Evolutionary conservation across 2,329 filamentous ascomycete genomes (phyloP).

Genomic region (Pyrenochaeta sp.): DNA sequence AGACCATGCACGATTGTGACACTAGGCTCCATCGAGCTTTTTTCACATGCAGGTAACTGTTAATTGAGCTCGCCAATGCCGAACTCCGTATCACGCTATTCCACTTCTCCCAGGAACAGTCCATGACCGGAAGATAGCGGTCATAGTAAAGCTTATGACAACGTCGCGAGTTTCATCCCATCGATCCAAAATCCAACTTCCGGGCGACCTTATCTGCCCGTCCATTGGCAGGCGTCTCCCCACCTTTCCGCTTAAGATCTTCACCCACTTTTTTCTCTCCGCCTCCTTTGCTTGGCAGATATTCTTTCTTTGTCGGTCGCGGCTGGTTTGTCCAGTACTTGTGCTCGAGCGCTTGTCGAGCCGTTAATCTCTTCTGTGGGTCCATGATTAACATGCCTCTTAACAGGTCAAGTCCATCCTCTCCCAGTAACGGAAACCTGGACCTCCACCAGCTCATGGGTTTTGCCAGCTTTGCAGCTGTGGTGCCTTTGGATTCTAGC

Average conservation of each 20-base stretch:
- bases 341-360: conserved; percentile 80
- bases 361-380: conserved; percentile 83
- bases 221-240: conserved; percentile 65
- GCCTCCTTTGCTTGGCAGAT: conserved; percentile 81
- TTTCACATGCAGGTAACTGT: conserved; percentile 2
- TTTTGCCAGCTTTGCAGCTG: conserved; percentile 64
- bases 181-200: conserved; percentile 63
- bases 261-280: conserved; percentile 76
- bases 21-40: conserved; percentile 12
- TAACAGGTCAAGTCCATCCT: conserved; percentile 85
- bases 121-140: conserved; percentile 1
- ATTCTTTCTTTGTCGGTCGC: conserved; percentile 80
- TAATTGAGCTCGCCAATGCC: conserved; percentile 5
- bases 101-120: background rate
- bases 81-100: conserved; percentile 6
- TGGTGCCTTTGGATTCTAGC: conserved; percentile 30
- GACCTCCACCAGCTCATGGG: conserved; percentile 76
- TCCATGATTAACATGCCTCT: conserved; percentile 86
- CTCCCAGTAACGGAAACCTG: conserved; percentile 81
- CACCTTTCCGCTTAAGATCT: conserved; percentile 80
- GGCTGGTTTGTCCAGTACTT: conserved; percentile 87
- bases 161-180: no score
- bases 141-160: background rate
- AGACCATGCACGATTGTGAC: conserved; percentile 13
- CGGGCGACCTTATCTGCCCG: conserved; percentile 79